Conservation (phyloP, 805 yeast genomes). For the Saccharomycopsis sp. region DNA sequence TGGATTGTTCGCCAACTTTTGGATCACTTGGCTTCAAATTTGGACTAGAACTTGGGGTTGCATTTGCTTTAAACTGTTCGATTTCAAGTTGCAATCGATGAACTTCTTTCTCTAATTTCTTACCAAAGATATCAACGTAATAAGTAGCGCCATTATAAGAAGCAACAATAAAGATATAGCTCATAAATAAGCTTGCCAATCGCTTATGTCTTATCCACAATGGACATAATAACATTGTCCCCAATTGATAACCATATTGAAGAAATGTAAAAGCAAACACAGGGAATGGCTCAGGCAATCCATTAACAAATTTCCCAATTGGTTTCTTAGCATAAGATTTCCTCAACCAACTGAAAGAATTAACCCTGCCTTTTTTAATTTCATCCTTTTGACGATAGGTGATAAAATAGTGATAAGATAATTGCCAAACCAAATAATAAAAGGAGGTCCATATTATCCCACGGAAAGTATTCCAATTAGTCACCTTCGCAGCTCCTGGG, state of each 20-base stretch:
- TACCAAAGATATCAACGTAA: slow-evolving; percentile 87
- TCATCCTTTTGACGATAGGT: slow-evolving; percentile 72
- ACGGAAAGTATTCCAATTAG: slow-evolving; percentile 63
- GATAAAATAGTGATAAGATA: slow-evolving; percentile 82
- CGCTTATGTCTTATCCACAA: slow-evolving; percentile 70
- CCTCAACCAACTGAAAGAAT: slow-evolving; percentile 81
- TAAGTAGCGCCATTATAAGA: slow-evolving; percentile 93
- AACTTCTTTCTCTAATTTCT: slow-evolving; percentile 82
- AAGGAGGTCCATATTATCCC: slow-evolving; percentile 76
- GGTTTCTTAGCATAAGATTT: slow-evolving; percentile 56
- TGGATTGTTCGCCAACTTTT: no score
- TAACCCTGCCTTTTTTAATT: slow-evolving; percentile 78
- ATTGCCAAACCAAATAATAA: slow-evolving; percentile 86
- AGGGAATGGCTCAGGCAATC: slow-evolving; percentile 81
- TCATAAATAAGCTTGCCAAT: slow-evolving; percentile 61
- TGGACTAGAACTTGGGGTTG: background rate
- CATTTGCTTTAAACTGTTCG: slow-evolving; percentile 44
- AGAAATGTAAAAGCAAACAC: slow-evolving; percentile 77
- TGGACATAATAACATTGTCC: slow-evolving; percentile 85
- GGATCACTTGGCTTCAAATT: background rate
- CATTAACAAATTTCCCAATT: slow-evolving; percentile 72
- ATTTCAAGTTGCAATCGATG: slow-evolving; percentile 62
- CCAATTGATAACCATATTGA: slow-evolving; percentile 80
- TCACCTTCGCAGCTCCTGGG: slow-evolving; percentile 69
- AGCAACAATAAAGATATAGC: slow-evolving; percentile 70